Conservation (phyloP, 2,329 filamentous ascomycete species). For the Graphilbum fragrans region DNA sequence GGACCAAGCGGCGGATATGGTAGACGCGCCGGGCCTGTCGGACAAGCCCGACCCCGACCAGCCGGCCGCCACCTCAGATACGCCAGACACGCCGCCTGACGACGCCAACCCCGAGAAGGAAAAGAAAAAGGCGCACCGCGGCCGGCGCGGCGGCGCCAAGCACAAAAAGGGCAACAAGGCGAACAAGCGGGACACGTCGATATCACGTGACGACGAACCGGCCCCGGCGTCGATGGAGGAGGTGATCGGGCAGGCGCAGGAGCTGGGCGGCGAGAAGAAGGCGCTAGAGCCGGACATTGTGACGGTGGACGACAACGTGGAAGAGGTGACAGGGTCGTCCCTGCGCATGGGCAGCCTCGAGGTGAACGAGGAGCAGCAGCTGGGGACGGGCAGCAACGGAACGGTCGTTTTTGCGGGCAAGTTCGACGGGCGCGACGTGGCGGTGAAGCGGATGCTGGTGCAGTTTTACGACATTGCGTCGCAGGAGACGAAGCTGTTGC, state of each 20-base stretch:
- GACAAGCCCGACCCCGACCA: too few relatives aligned
- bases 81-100: too few relatives aligned
- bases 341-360: slow-evolving; percentile 52
- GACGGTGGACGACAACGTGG: slow-evolving; percentile 43
- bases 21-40: too few relatives aligned
- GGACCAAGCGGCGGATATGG: too few relatives aligned
- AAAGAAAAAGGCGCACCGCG: slow-evolving; percentile 58
- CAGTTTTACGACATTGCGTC: slow-evolving; percentile 94
- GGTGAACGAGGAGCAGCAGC: slow-evolving; percentile 49
- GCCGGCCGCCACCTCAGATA: too few relatives aligned
- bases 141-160: slow-evolving; percentile 59
- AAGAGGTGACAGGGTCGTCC: slow-evolving; percentile 46
- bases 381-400: slow-evolving; percentile 84
- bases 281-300: slow-evolving; percentile 50
- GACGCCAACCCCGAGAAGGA: slow-evolving; percentile 34
- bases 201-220: slow-evolving; percentile 34
- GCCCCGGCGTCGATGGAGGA: slow-evolving; percentile 43
- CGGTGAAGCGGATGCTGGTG: slow-evolving; percentile 92
- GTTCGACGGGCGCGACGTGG: slow-evolving; percentile 85
- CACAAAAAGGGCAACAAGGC: slow-evolving; percentile 41
- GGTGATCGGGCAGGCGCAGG: slow-evolving; percentile 45
- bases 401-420: slow-evolving; percentile 92
- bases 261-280: slow-evolving; percentile 35
- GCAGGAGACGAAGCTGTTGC: slow-evolving; percentile 79
- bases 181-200: slow-evolving; percentile 38